Evolutionary conservation across 1,139 yeast genomes (phyloP).

Genomic region (Blastobotrys apis): DNA sequence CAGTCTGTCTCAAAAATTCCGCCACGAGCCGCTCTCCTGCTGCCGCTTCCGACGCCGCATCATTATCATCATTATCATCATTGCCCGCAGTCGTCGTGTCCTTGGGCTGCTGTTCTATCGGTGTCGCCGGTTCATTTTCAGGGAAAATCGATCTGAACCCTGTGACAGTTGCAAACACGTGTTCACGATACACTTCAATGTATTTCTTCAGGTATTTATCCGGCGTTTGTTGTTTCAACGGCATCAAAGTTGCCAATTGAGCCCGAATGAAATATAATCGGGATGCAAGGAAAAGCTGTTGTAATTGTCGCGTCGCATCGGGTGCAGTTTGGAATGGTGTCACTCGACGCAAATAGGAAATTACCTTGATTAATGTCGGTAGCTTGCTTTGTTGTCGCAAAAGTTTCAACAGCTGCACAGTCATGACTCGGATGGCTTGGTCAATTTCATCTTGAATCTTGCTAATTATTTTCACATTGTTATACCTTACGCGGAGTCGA

Average conservation of each 20-base stretch:
- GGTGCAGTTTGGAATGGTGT: slow-evolving; percentile 28
- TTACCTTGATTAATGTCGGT: slow-evolving; percentile 68
- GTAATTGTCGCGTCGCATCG: slow-evolving; percentile 25
- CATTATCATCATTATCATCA: neutral
- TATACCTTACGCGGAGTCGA: slow-evolving; percentile 64
- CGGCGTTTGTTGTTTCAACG: slow-evolving; percentile 46
- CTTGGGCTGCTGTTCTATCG: neutral
- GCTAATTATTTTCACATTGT: slow-evolving; percentile 52
- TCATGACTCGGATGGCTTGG: slow-evolving; percentile 40
- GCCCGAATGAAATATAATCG: slow-evolving; percentile 34
- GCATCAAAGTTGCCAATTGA: slow-evolving; percentile 52
- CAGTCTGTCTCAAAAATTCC: slow-evolving; percentile 42
- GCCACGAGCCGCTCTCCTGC: slow-evolving; percentile 37
- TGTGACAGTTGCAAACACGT: slow-evolving; percentile 66
- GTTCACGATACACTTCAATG: slow-evolving; percentile 80
- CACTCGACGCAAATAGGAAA: slow-evolving; percentile 64
- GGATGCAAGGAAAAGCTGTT: slow-evolving; percentile 35
- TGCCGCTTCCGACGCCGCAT: slow-evolving; percentile 7
- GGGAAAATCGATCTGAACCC: slow-evolving; percentile 63
- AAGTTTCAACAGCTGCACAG: slow-evolving; percentile 55
- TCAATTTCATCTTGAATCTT: slow-evolving; percentile 42
- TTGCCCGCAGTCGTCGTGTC: neutral
- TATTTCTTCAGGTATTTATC: slow-evolving; percentile 72
- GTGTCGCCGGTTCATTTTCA: slow-evolving; percentile 12
- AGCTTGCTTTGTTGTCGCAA: slow-evolving; percentile 75